phyloP scores from a whole-genome alignment of 192 early-diverging fungal species.

The Entomortierella beljakovae region DNA sequence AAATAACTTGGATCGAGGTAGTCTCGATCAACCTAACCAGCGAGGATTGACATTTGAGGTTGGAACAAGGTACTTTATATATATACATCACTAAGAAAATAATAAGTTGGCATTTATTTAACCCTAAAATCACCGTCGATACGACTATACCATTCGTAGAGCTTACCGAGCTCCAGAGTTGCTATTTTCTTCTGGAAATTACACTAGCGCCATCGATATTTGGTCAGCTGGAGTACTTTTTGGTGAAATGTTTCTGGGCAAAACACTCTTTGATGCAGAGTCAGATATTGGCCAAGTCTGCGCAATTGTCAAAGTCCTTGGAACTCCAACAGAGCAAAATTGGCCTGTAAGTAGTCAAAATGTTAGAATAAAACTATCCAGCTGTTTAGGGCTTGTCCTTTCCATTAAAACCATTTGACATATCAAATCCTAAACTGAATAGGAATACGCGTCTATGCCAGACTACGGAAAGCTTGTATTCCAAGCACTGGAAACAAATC shows the following conservation, averaged over 20 bases:
- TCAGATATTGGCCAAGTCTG: slow-evolving; percentile 62
- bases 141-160: slow-evolving; percentile 7
- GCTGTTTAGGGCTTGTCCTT: neutral
- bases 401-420: neutral
- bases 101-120: neutral
- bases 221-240: slow-evolving; percentile 64
- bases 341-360: slow-evolving; percentile 50
- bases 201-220: slow-evolving; percentile 59
- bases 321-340: slow-evolving; percentile 52
- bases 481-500: slow-evolving; percentile 19
- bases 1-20: neutral
- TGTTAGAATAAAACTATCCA: neutral
- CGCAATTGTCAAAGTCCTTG: slow-evolving; percentile 56
- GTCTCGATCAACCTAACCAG: neutral
- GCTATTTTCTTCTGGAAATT: slow-evolving; percentile 52
- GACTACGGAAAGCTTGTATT: slow-evolving; percentile 49
- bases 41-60: slow-evolving; percentile 47
- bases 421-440: neutral
- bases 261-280: slow-evolving; percentile 55
- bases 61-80: slow-evolving; percentile 34
- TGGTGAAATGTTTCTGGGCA: slow-evolving; percentile 57
- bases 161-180: slow-evolving; percentile 65
- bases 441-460: slow-evolving; percentile 43
- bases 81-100: neutral
- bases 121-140: neutral